A percentile compares a stretch with the other conserved stretches of the same genome.
phyloP scores from a whole-genome alignment of 75 land plant species.

The Larix kaempferi region DNA sequence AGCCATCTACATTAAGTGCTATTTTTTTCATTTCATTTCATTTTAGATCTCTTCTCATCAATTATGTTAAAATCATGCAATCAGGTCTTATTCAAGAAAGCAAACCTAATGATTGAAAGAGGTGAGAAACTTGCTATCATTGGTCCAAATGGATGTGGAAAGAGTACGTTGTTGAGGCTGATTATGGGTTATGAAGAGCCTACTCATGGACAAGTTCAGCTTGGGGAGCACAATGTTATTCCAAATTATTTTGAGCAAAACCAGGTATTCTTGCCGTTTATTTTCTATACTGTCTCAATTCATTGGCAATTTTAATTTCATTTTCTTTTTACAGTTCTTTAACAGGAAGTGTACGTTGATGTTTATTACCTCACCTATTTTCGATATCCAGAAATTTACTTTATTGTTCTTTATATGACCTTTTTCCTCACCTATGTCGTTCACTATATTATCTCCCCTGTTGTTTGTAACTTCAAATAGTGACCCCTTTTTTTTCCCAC shows the following conservation, averaged over 20 bases:
- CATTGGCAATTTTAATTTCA: background rate
- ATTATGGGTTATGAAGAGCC: slow-evolving; percentile 83
- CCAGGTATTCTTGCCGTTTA: slow-evolving; percentile 51
- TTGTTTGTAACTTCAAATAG: too few relatives aligned
- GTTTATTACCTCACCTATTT: background rate
- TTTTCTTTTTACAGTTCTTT: background rate
- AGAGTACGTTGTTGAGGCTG: slow-evolving; percentile 81
- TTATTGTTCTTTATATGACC: background rate
- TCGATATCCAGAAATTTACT: background rate
- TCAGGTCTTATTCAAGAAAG: slow-evolving; percentile 69
- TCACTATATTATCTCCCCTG: too few relatives aligned
- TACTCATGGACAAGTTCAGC: slow-evolving; percentile 57
- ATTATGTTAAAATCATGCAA: background rate
- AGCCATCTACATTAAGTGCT: background rate
- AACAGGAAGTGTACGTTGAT: background rate
- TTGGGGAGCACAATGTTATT: slow-evolving; percentile 89
- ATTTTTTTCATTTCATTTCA: background rate
- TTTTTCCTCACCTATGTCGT: too few relatives aligned
- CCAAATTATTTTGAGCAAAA: slow-evolving; percentile 98
- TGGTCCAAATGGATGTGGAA: slow-evolving; percentile 99
- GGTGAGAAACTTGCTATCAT: slow-evolving; percentile 95
- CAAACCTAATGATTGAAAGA: slow-evolving; percentile 73
- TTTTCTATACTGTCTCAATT: background rate
- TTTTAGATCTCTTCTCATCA: slow-evolving; percentile 5
- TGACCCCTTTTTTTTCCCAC: too few relatives aligned